Evolutionary conservation across 352 stramenopile genomes (phyloP).

Genomic region (Peronospora belbahrii): DNA sequence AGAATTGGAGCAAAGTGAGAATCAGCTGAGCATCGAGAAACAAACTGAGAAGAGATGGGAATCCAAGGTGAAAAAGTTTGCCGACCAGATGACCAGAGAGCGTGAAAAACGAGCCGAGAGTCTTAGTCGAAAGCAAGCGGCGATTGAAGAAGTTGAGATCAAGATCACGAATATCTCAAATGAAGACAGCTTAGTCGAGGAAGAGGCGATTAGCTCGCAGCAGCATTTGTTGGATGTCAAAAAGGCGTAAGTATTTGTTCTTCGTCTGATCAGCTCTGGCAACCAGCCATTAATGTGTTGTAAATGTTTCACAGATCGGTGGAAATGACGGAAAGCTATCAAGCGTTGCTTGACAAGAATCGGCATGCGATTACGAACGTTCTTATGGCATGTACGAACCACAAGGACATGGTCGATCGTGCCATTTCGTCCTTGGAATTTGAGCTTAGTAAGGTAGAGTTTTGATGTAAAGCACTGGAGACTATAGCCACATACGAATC

Average conservation of each 20-base stretch:
- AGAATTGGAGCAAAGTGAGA: constrained; percentile 44
- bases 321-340: constrained; percentile 44
- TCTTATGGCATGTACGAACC: constrained; percentile 52
- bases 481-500: background rate
- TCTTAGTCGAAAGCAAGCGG: constrained; percentile 38
- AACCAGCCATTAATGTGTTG: constrained; percentile 4
- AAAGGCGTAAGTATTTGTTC: constrained; percentile 42
- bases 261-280: background rate
- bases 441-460: constrained; percentile 43
- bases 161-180: constrained; percentile 65
- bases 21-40: constrained; percentile 43
- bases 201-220: constrained; percentile 35
- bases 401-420: constrained; percentile 56
- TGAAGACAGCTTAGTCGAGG: constrained; percentile 38
- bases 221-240: constrained; percentile 39
- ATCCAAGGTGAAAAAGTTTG: constrained; percentile 40
- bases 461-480: constrained; percentile 21
- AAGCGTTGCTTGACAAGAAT: constrained; percentile 49
- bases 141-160: constrained; percentile 62
- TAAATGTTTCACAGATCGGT: constrained; percentile 25
- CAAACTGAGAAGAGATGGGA: constrained; percentile 45
- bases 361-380: constrained; percentile 51
- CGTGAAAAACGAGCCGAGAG: constrained; percentile 36
- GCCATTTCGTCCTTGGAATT: constrained; percentile 52
- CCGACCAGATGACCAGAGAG: constrained; percentile 47